Conservation (phyloP, 169 alveolate species). For the Plasmodium blacklocki region DNA sequence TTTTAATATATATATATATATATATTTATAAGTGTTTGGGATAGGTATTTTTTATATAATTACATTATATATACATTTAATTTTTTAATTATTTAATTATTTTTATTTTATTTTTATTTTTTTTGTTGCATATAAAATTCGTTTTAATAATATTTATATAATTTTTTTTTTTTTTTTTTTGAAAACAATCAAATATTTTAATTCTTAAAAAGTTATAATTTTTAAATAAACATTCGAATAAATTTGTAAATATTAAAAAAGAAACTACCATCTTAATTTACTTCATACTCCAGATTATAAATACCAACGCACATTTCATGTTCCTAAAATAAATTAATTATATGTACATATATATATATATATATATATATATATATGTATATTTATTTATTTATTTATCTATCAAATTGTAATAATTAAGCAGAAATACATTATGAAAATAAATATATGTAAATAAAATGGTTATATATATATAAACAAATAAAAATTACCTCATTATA, state of each 20-base stretch:
- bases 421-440: too few relatives aligned
- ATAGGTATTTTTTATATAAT: too few relatives aligned
- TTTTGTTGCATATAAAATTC: background rate
- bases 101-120: background rate
- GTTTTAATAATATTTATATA: background rate
- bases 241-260: background rate
- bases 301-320: constrained; percentile 71
- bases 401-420: too few relatives aligned
- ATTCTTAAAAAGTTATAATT: background rate
- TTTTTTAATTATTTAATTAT: too few relatives aligned
- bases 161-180: background rate
- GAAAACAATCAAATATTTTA: background rate
- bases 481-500: constrained; percentile 33
- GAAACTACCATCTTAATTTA: background rate
- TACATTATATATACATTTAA: too few relatives aligned
- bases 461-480: background rate
- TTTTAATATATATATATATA: too few relatives aligned
- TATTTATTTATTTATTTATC: too few relatives aligned
- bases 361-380: too few relatives aligned
- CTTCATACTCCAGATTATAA: constrained; percentile 53
- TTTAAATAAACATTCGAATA: background rate
- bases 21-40: too few relatives aligned
- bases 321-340: constrained; percentile 18
- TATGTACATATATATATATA: too few relatives aligned
- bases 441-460: too few relatives aligned